Evolutionary conservation across 1,284 basidiomycete species (phyloP), one percentile per base, ranked within the genome.

Genomic region (Fomes fomentarius): DNA sequence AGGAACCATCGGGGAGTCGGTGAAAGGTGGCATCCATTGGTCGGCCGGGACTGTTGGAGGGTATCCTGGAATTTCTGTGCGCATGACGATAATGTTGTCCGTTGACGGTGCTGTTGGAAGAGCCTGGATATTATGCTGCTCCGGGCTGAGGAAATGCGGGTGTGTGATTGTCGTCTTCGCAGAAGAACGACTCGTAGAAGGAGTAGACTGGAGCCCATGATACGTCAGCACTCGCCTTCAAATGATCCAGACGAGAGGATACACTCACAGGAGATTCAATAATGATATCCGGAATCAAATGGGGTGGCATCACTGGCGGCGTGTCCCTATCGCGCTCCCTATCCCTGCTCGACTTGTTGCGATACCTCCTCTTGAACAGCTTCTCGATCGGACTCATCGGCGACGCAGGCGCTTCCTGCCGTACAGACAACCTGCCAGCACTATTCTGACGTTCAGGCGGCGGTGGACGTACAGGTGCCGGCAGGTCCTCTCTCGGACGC

Each of bases 101-200:
- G n/a, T n/a, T n/a, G 52, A 52, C 14, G 47, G 44, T 15, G 56
- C 47, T n/a, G 28, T 12, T 30, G 28, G 28, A 7, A 62, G 25
- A 4, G 62, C 52, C 7, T 49, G 30, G 15, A 50, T 49, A 7
- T 48, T 48, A 12, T 48, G 42, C 21, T 45, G 38, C 33, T 66
- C 64, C 0, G 64, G 64, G 22, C 64, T 64, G 17, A 66, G 50
- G 12, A 66, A 40, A 34, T 59, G 58, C 17, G 62, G 58, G 12
- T 63, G 56, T 3, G 57, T 57, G 22, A 50, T 40, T 7, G 52
- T 47, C 1, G 53, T 47, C 26, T 49, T 54, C 2, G 52, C 40
- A 2, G 63, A 65, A 1, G 50, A 46, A 41, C 54, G 57, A 8
- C 43, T 51, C 0, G 49, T 56, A 5, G 59, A 50, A n/a, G 55